These are phyloP conservation scores for Patellifolia procumbens DNA, from an alignment of 179 eudicot species.

Conservation along the genomic window DNA sequence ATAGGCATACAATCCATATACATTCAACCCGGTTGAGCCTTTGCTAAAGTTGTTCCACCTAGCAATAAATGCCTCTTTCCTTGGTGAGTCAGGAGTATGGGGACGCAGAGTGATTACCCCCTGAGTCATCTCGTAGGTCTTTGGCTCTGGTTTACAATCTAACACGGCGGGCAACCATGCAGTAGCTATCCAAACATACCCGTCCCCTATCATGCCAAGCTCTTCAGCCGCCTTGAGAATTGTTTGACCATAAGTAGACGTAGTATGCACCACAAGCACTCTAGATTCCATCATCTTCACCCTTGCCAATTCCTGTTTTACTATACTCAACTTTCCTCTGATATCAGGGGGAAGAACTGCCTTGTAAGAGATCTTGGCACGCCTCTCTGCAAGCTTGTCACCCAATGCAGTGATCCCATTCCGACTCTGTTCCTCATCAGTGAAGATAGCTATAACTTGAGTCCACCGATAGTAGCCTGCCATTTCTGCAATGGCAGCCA, in stretches of 20 bases:
- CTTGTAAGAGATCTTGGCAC: slow-evolving; percentile 62
- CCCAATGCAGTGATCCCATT: slow-evolving; percentile 60
- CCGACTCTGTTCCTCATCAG: slow-evolving; percentile 72
- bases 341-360: slow-evolving; percentile 55
- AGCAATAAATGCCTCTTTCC: slow-evolving; percentile 49
- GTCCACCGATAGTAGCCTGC: slow-evolving; percentile 54
- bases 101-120: slow-evolving; percentile 66
- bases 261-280: slow-evolving; percentile 60
- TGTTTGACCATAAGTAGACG: slow-evolving; percentile 40
- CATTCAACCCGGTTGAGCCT: slow-evolving; percentile 52
- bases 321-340: slow-evolving; percentile 17
- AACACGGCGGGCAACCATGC: slow-evolving; percentile 63
- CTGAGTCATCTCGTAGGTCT: slow-evolving; percentile 31
- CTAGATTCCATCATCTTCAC: slow-evolving; percentile 66
- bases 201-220: slow-evolving; percentile 66
- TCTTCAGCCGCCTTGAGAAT: slow-evolving; percentile 53
- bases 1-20: slow-evolving; percentile 69
- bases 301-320: slow-evolving; percentile 44
- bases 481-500: slow-evolving; percentile 77
- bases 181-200: slow-evolving; percentile 80
- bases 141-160: slow-evolving; percentile 41
- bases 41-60: slow-evolving; percentile 68
- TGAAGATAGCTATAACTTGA: slow-evolving; percentile 54
- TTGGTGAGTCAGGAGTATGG: slow-evolving; percentile 61
- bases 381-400: slow-evolving; percentile 56